Evolutionary conservation across 176 grass and related monocot species (phyloP).

Genomic region (Ensete ventricosum): DNA sequence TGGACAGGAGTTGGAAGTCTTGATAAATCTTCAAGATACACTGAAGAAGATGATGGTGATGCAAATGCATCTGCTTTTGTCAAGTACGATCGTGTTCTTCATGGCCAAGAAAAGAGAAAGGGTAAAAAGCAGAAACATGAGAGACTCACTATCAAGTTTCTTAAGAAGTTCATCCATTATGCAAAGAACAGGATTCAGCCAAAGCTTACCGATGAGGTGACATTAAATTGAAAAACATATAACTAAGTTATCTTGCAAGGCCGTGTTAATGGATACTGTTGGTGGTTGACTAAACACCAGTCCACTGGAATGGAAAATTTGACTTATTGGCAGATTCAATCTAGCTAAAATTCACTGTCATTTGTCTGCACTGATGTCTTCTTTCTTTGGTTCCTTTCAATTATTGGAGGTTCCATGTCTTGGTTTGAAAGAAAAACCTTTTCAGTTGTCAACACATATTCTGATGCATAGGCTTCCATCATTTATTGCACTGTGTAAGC

Average conservation of each 20-base stretch:
- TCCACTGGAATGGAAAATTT: too few species aligned
- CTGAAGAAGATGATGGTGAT: slow-evolving; percentile 83
- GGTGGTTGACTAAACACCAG: background rate
- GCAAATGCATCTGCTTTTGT: slow-evolving; percentile 74
- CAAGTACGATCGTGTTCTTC: slow-evolving; percentile 88
- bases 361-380: too few species aligned
- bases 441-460: too few species aligned
- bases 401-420: too few species aligned
- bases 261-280: background rate
- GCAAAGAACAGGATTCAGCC: slow-evolving; percentile 94
- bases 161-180: slow-evolving; percentile 99
- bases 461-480: too few species aligned
- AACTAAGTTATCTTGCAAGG: background rate
- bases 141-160: slow-evolving; percentile 72
- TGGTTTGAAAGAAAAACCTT: too few species aligned
- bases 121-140: slow-evolving; percentile 82
- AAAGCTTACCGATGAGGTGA: slow-evolving; percentile 89
- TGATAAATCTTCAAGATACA: slow-evolving; percentile 48
- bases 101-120: slow-evolving; percentile 88
- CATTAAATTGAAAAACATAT: background rate
- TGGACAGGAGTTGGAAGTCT: slow-evolving; percentile 40
- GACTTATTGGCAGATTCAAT: too few species aligned
- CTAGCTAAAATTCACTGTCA: too few species aligned
- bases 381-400: too few species aligned
- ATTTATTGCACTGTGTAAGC: too few species aligned